These are phyloP conservation scores for Elsinoe fawcettii DNA, from an alignment of 2,329 filamentous ascomycete genomes.

Conservation along the genomic window DNA sequence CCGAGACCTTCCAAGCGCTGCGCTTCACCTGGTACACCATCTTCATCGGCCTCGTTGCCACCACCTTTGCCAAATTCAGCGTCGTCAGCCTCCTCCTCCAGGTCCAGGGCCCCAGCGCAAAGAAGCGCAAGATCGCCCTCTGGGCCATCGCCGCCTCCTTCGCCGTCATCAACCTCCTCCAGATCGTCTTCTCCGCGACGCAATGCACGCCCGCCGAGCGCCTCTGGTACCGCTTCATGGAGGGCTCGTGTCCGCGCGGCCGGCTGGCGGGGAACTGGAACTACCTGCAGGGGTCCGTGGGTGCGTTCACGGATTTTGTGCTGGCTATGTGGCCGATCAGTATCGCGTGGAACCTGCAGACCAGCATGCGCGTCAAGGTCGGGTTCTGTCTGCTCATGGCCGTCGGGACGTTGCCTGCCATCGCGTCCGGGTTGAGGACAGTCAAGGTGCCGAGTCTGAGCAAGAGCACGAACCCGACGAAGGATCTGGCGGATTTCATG, in stretches of 20 bases:
- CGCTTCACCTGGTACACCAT: conserved; percentile 9
- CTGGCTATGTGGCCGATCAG: conserved; percentile 14
- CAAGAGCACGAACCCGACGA: conserved; percentile 1
- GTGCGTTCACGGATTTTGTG: conserved; percentile 9
- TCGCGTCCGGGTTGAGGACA: neutral
- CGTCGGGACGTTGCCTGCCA: conserved; percentile 7
- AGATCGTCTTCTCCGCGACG: conserved; percentile 4
- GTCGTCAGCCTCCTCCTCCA: neutral
- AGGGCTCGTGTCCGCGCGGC: neutral
- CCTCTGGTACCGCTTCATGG: conserved; percentile 3
- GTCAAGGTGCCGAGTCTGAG: conserved; percentile 4
- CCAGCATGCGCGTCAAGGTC: conserved; percentile 5
- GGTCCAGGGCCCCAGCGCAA: conserved; percentile 10
- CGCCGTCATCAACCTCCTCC: conserved; percentile 17
- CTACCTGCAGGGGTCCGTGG: conserved; percentile 8
- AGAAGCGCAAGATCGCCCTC: conserved; percentile 15
- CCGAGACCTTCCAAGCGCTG: conserved; percentile 5
- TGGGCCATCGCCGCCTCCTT: conserved; percentile 16
- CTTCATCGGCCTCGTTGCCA: conserved; percentile 4
- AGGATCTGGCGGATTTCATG: conserved; percentile 12
- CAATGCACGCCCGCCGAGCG: neutral
- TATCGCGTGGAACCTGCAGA: conserved; percentile 13
- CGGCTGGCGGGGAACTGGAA: conserved; percentile 8
- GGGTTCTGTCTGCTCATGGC: conserved; percentile 14
- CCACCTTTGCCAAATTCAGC: conserved; percentile 13